Evolutionary conservation across 108 stramenopile genomes (phyloP).

Genomic region (Aurantiochytrium sp.): DNA sequence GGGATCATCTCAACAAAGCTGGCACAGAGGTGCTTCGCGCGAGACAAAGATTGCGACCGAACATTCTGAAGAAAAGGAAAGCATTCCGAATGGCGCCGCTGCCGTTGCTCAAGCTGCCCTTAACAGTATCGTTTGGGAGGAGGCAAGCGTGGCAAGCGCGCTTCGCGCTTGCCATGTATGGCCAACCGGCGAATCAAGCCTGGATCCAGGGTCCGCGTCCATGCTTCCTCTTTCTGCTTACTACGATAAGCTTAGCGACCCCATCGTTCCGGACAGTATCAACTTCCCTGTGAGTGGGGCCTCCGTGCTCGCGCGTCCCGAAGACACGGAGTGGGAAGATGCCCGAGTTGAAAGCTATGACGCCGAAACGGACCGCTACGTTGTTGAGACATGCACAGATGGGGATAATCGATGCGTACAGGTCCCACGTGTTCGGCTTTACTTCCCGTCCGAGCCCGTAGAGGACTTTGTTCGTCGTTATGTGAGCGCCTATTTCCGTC

Average conservation of each 20-base stretch:
- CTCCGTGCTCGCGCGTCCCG: not conserved
- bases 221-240: constrained; percentile 1
- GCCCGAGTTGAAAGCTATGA: not conserved
- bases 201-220: not conserved
- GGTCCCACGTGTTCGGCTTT: not conserved
- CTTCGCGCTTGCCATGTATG: not conserved
- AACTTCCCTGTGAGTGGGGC: not conserved
- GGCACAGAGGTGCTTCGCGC: no score
- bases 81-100: not conserved
- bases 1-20: no score
- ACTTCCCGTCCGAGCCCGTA: not conserved
- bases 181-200: not conserved
- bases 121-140: not conserved
- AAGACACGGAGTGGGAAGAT: not conserved
- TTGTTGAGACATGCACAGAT: not conserved
- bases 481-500: not conserved
- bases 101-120: not conserved
- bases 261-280: not conserved
- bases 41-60: no score
- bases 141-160: not conserved
- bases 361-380: not conserved
- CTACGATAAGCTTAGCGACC: not conserved
- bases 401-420: not conserved
- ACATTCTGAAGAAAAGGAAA: no score
- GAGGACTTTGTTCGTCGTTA: constrained; percentile 22